Percentiles rank a stretch among this genome's conserved stretches.
Evolutionary conservation across 1,284 basidiomycete genomes (phyloP).

Genomic region (Sanghuangporus sanghuang): DNA sequence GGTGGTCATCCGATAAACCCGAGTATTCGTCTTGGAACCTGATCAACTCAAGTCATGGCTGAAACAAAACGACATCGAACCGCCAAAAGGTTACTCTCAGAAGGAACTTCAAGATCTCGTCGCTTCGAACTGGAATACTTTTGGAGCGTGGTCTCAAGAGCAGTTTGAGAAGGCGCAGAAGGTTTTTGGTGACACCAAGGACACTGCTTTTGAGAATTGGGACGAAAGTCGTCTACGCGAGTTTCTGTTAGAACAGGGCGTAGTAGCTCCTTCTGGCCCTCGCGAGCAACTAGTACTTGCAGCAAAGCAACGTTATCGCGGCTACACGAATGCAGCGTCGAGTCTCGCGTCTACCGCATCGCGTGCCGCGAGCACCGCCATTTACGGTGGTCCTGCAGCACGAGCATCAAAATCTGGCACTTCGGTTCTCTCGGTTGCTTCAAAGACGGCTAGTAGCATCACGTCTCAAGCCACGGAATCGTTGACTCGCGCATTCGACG

Average conservation of each 20-base stretch:
- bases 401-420: constrained; percentile 42
- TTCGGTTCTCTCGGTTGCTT: constrained; percentile 29
- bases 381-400: constrained; percentile 49
- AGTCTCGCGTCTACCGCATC: constrained; percentile 47
- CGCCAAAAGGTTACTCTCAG: constrained; percentile 45
- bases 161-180: constrained; percentile 63
- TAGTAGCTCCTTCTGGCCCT: constrained; percentile 75
- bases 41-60: constrained; percentile 68
- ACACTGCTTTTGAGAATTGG: constrained; percentile 49
- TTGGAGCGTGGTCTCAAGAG: constrained; percentile 51
- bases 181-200: constrained; percentile 48
- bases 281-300: constrained; percentile 75
- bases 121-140: constrained; percentile 58
- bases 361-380: constrained; percentile 41
- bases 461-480: constrained; percentile 51
- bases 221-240: constrained; percentile 76
- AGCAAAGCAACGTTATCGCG: constrained; percentile 66
- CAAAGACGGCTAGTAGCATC: constrained; percentile 24
- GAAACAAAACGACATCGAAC: constrained; percentile 58
- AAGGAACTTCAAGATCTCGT: constrained; percentile 54
- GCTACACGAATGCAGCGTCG: constrained; percentile 51
- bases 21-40: constrained; percentile 61
- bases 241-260: constrained; percentile 83
- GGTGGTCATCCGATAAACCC: constrained; percentile 42
- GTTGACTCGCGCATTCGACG: constrained; percentile 57